A percentile compares a stretch with the other conserved stretches of the same genome.
Evolutionary conservation across 768 basidiomycete genomes (phyloP).

Genomic region (Trametopsis cervina): DNA sequence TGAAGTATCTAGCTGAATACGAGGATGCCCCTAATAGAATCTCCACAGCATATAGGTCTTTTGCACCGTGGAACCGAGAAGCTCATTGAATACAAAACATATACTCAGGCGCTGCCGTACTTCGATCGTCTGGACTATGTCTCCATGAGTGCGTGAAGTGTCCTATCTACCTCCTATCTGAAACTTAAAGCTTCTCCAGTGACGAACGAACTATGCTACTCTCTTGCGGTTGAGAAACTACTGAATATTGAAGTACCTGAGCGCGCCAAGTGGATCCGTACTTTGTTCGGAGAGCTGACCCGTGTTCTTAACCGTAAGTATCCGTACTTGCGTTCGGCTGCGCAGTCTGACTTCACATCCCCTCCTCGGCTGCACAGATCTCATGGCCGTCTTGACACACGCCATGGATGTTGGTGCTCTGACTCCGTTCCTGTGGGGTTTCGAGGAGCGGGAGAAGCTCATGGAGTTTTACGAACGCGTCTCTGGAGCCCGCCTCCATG

Average conservation of each 20-base stretch:
- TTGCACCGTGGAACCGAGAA: constrained; percentile 98
- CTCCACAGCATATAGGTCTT: constrained; percentile 78
- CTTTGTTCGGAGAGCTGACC: constrained; percentile 94
- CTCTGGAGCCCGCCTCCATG: constrained; percentile 93
- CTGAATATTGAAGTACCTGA: constrained; percentile 96
- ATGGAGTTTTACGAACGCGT: constrained; percentile 99
- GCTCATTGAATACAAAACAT: constrained; percentile 98
- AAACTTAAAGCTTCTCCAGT: constrained; percentile 39
- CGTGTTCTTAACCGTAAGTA: constrained; percentile 85
- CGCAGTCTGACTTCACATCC: not conserved
- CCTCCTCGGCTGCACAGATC: constrained; percentile 38
- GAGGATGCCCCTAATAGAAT: not conserved
- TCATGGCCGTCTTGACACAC: constrained; percentile 96
- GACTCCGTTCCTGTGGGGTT: constrained; percentile 99
- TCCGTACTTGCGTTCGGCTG: constrained; percentile 8
- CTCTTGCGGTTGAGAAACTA: constrained; percentile 95
- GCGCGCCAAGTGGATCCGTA: constrained; percentile 97
- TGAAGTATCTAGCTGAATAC: not conserved
- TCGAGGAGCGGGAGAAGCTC: constrained; percentile 99
- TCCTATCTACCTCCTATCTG: constrained; percentile 4
- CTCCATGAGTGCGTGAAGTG: constrained; percentile 81
- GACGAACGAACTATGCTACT: constrained; percentile 98
- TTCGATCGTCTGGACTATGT: constrained; percentile 99
- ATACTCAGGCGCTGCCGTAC: constrained; percentile 95
- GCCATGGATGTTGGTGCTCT: constrained; percentile 97